Evolutionary conservation across 306 rosid genomes (phyloP).

Genomic region (Mimosa bimucronata): DNA sequence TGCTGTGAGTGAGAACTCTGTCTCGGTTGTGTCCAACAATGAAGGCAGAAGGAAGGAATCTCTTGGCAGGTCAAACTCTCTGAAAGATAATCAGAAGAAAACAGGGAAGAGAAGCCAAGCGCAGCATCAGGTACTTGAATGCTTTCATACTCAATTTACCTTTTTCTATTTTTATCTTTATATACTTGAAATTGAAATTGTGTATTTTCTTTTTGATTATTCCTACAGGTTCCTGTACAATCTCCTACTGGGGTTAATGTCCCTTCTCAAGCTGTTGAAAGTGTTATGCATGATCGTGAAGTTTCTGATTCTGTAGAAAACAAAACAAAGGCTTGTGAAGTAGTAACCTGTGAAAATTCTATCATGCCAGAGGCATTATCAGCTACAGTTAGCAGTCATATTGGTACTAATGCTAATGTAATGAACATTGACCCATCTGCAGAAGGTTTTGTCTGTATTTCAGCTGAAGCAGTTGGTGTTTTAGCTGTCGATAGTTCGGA

Average conservation of each 20-base stretch:
- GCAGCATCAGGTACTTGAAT: conserved; percentile 65
- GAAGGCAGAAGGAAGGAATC: conserved; percentile 60
- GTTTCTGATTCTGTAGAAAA: conserved; percentile 49
- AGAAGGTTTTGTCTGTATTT: conserved; percentile 29
- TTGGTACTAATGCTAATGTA: conserved; percentile 44
- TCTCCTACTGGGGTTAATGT: conserved; percentile 44
- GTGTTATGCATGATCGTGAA: conserved; percentile 45
- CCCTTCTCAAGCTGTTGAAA: conserved; percentile 48
- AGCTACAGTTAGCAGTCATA: conserved; percentile 31
- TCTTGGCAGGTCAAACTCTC: conserved; percentile 61
- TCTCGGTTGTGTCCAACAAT: conserved; percentile 41
- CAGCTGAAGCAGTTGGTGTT: conserved; percentile 52
- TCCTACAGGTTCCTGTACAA: conserved; percentile 57
- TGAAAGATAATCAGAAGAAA: conserved; percentile 68
- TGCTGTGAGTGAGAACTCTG: conserved; percentile 47
- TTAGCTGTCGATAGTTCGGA: conserved; percentile 36
- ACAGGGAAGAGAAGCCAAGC: conserved; percentile 60
- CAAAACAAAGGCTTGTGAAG: conserved; percentile 36
- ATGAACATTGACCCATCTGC: conserved; percentile 38
- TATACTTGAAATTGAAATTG: not conserved
- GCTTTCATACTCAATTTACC: conserved; percentile 12
- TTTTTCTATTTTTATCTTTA: conserved; percentile 1
- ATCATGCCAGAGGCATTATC: conserved; percentile 36
- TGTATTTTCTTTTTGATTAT: not conserved
- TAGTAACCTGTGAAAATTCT: conserved; percentile 39